Evolutionary conservation across 2,329 filamentous ascomycete species (phyloP), one percentile per base, ranked within the genome.

Genomic region (Cercospora berteroae): DNA sequence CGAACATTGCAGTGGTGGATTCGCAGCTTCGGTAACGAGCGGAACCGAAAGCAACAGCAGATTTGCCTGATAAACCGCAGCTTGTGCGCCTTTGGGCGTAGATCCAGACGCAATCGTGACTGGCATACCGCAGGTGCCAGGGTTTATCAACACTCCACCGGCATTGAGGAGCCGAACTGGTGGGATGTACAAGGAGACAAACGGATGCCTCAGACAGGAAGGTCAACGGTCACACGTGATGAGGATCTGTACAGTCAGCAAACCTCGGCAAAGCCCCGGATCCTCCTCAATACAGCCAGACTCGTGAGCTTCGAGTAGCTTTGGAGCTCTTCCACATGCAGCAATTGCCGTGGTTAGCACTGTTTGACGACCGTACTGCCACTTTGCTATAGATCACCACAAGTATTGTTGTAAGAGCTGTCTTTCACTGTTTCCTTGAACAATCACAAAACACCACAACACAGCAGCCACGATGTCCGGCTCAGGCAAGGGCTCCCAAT

Each of bases 401-500:
- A 56, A 8, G 13, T n/a, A 56, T 48, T 23, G 4, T 31, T 8
- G 52, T 56, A 56, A 31, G 52, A 56, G 25, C 2, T 3, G 31
- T 50, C 44, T 42, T 56, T 36, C 48, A 8, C 9, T 29, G 25
- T 39, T 13, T 12, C 4, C 25, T 48, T 36, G 50, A 25, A 31
- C 42, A 4, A 31, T 16, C 18, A 62, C 39, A 5, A 55, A 20
- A 44, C 3, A 25, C 60, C 25, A 56, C 27, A 48, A 55, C 60
- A 31, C 20, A 25, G 33, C 44, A 52, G 10, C 20, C 18, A 63
- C 18, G 13, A 63, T 63, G 60, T 63, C 60, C 50, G 50, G 50
- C 18, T 63, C 60, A 31, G 60, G 60, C 60, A 63, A 63, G 31
- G 69, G 65, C 50, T 68, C 63, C 44, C 64, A 68, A 59, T 72